Base-by-base conservation (phyloP, 2,329 filamentous ascomycete species). In the Furcasterigmium furcatum region DNA sequence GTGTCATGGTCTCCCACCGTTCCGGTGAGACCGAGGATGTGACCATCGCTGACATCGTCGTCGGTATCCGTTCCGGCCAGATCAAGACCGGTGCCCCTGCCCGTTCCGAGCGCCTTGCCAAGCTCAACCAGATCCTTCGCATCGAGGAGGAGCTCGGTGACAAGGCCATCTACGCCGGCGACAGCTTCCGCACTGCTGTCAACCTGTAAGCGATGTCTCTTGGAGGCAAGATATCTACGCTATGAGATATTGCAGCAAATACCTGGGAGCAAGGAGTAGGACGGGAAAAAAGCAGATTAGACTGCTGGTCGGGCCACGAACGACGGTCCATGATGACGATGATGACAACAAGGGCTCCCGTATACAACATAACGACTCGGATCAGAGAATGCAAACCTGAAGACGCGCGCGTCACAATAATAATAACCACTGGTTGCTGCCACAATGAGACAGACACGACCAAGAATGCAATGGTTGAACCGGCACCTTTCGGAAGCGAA, bases 1-100 rank as follows among this genome's bases (percentile, higher is more conserved):
- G 92, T 70, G 91, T 99, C 78, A 97, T 99, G 94, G 94, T 99
- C 55, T 97, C 94, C 57, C 94, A 99, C 82, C 87, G 94, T 62
- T 99, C 94, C 53, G 94, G 94, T 71, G 94, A 99, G 87, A 99
- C 94, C 50, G 94, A 97, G 78, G 94, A 99, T 77, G 94, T 99
- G 62, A 99, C 94, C 73, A 99, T 99, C 70, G 87, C 94, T 59
- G 94, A 99, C 69, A 94, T 99, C 59, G 91, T 91, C 55, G 94
- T 99, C 60, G 94, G 94, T 78, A 88, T 99, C 66, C 89, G 94
- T 62, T 78, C 91, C 62, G 94, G 94, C 58, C 90, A 99, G 82
- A 97, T 99, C 84, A 96, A 96, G 89, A 95, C 91, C 56, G 91
- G 91, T 82, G 92, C 92, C 53, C 94, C 94, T 60, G 88, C 87